phyloP scores from a whole-genome alignment of 108 stramenopile genomes.

The Conticribra weissflogii region DNA sequence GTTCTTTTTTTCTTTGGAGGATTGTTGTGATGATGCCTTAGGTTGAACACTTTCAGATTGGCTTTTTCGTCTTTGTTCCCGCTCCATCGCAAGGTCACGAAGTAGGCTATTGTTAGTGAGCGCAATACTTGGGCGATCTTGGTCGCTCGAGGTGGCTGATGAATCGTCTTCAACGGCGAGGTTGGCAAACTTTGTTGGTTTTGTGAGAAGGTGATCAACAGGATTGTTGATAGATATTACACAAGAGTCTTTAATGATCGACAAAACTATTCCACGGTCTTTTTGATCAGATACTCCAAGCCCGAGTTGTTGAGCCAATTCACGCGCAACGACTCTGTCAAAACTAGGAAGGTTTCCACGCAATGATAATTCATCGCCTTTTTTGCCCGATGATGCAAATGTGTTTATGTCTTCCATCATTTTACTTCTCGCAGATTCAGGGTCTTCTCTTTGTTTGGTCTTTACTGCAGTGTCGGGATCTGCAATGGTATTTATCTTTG shows the following conservation, averaged over 20 bases:
- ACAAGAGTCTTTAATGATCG: slow-evolving; percentile 31
- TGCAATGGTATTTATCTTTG: background rate
- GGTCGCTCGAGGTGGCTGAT: slow-evolving; percentile 37
- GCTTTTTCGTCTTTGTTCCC: slow-evolving; percentile 46
- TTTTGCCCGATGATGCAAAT: slow-evolving; percentile 50
- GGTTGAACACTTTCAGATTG: slow-evolving; percentile 10
- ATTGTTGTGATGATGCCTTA: slow-evolving; percentile 8
- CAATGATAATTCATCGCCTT: slow-evolving; percentile 58
- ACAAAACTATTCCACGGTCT: slow-evolving; percentile 48
- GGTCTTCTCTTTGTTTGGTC: slow-evolving; percentile 10
- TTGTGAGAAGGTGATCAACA: slow-evolving; percentile 3
- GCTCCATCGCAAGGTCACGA: slow-evolving; percentile 64
- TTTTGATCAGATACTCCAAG: slow-evolving; percentile 55
- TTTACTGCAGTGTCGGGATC: slow-evolving; percentile 1
- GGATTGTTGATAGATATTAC: background rate
- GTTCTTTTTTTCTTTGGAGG: slow-evolving; percentile 18
- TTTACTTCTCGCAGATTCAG: slow-evolving; percentile 28
- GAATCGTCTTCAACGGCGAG: slow-evolving; percentile 36
- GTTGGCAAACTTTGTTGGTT: slow-evolving; percentile 22
- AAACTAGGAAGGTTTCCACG: slow-evolving; percentile 46
- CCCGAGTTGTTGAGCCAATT: slow-evolving; percentile 64
- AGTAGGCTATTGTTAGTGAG: slow-evolving; percentile 48
- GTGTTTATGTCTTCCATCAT: slow-evolving; percentile 55
- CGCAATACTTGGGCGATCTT: slow-evolving; percentile 30
- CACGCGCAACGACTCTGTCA: slow-evolving; percentile 61